Base-by-base conservation (phyloP, 2,329 filamentous ascomycete species). In the Nothophaeocryptopus gaeumannii region DNA sequence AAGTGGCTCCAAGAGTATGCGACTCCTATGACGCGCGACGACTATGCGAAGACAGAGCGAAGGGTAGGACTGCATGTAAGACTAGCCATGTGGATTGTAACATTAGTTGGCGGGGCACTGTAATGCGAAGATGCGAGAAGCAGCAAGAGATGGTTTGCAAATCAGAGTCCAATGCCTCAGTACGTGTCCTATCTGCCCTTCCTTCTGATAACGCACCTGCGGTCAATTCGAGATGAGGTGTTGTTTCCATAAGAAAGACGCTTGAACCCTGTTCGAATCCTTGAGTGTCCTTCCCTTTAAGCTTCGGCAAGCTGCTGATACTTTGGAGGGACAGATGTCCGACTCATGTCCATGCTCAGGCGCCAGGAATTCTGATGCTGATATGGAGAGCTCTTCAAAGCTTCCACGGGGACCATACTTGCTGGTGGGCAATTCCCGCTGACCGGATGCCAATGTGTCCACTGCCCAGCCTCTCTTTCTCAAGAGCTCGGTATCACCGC, bases 71-170 rank as follows among this genome's bases (percentile, higher is more conserved):
- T 95, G 64, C 85, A 89, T 67, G 93, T 99, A 34, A 77, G 89
- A 51, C 70, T 95, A 54, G 89, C 90, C 3, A 96, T 97, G 90
- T 95, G 89, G 89, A 86, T 96, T 50, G 91, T 96, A 5, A 81
- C 83, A 61, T 75, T 89, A 31, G 80, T 96, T 7, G 92, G 92
- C 1, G 92, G 92, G 11, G 90, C 90, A n/a, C 74, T 97, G 66
- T 96, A 74, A 67, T 15, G 14, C 14, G 11, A 10, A 39, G 38
- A 26, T 26, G 38, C 33, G 20, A 26, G 20, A 34, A 31, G 31
- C n/a, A 32, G n/a, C 12, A 29, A 14, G 13, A 15, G 16, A 43
- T 9, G 10, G 35, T 26, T 33, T 43, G 13, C 40, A 31, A 32
- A 33, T 33, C 30, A n/a, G 13, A 12, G 30, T 15, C 8, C 13